Percentiles rank a stretch among this genome's conserved stretches.
These are phyloP conservation scores for Helianthus tuberosus DNA, from an alignment of 129 eudicot genomes.

Conservation along the genomic window DNA sequence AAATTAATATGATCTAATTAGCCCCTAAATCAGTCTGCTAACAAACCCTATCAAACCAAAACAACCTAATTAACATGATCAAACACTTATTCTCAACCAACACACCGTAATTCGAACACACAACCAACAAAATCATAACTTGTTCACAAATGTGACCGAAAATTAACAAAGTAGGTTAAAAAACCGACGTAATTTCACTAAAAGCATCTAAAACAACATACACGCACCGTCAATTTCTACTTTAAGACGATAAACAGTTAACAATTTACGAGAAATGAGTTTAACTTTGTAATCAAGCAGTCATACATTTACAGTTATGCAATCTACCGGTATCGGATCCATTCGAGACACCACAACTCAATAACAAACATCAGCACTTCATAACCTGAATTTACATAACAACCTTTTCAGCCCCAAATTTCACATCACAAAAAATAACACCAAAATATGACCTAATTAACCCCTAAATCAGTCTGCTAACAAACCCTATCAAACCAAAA, in stretches of 20 bases:
- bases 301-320: constrained; percentile 31
- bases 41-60: background rate
- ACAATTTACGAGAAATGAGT: background rate
- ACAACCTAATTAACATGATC: constrained; percentile 31
- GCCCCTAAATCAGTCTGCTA: constrained; percentile 22
- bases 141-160: constrained; percentile 4
- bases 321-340: constrained; percentile 41
- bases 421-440: too few species aligned
- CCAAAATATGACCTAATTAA: background rate
- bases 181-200: background rate
- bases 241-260: background rate
- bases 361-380: background rate
- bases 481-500: background rate
- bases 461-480: constrained; percentile 23
- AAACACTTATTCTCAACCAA: constrained; percentile 12
- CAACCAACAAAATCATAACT: background rate
- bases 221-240: background rate
- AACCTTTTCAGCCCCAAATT: too few species aligned
- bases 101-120: background rate
- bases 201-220: constrained; percentile 1
- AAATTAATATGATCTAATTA: background rate
- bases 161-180: background rate
- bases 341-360: constrained; percentile 24
- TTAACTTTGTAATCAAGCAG: constrained; percentile 22
- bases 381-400: too few species aligned